These are phyloP conservation scores for Setomelanomma holmii DNA, from an alignment of 2,329 filamentous ascomycete genomes.

Conservation along the genomic window DNA sequence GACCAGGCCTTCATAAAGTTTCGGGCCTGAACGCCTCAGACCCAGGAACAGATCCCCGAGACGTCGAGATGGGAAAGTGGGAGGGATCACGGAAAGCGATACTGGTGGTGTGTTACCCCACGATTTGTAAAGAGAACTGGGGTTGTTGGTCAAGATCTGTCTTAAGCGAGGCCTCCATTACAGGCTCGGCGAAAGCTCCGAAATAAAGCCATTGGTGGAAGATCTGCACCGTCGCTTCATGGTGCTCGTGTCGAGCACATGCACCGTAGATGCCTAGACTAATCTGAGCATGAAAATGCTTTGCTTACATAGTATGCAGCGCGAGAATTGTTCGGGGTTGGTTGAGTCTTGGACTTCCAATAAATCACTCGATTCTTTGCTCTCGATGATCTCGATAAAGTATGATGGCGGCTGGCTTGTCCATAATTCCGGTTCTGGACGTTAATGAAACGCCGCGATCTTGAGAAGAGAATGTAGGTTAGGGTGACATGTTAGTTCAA, in stretches of 20 bases:
- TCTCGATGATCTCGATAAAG: background rate
- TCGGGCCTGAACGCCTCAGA: background rate
- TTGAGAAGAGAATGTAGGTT: too few species aligned
- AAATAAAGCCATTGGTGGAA: slow-evolving; percentile 15
- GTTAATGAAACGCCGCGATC: too few species aligned
- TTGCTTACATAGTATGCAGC: background rate
- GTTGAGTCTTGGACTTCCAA: background rate
- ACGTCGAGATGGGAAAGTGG: slow-evolving; percentile 12
- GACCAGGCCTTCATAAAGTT: background rate
- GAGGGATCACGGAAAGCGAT: slow-evolving; percentile 9
- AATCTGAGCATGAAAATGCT: too few species aligned
- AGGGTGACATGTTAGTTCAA: too few species aligned
- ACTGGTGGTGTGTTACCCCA: slow-evolving; percentile 20
- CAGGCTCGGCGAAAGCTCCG: slow-evolving; percentile 6
- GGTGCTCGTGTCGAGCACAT: too few species aligned
- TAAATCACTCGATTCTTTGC: background rate
- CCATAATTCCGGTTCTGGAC: too few species aligned
- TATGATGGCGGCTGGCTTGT: too few species aligned
- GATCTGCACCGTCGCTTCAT: background rate
- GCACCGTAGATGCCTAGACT: too few species aligned
- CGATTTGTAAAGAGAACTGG: slow-evolving; percentile 25
- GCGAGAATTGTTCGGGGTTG: slow-evolving; percentile 1
- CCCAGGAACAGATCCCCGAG: slow-evolving; percentile 6
- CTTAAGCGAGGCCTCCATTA: slow-evolving; percentile 12
- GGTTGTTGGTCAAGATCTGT: slow-evolving; percentile 12